phyloP scores from a whole-genome alignment of 148 eudicot species.

The Suaeda aralocaspica region DNA sequence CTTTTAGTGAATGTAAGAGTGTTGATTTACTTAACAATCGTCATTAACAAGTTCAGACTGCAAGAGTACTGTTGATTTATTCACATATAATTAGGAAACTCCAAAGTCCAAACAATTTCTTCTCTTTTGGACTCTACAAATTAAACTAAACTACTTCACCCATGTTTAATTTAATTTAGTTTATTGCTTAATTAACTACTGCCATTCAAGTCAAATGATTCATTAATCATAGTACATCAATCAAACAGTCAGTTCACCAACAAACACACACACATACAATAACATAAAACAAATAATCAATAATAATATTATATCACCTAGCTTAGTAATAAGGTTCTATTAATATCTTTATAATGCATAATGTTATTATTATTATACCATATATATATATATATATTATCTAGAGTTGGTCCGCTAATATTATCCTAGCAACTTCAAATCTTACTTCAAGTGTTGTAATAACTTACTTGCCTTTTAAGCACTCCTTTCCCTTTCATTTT shows the following conservation, averaged over 20 bases:
- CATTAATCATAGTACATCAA: conserved; percentile 29
- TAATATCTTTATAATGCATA: neutral
- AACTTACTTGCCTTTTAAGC: conserved; percentile 36
- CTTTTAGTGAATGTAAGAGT: too few species aligned
- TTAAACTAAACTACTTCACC: neutral
- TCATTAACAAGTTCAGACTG: too few species aligned
- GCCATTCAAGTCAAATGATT: neutral
- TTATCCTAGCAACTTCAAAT: neutral
- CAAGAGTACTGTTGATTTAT: too few species aligned
- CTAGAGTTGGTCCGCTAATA: conserved; percentile 15
- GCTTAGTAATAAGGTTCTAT: too few species aligned
- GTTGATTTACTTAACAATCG: too few species aligned
- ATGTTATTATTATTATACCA: neutral
- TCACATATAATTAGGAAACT: too few species aligned
- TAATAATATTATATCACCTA: neutral
- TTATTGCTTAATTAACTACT: neutral
- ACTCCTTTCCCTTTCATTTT: conserved; percentile 26
- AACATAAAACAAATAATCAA: conserved; percentile 4
- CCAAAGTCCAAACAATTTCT: too few species aligned
- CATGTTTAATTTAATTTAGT: neutral
- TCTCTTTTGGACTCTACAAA: neutral
- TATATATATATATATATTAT: neutral
- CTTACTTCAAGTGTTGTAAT: neutral
- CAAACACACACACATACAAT: conserved; percentile 9
- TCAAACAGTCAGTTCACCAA: conserved; percentile 29